Conservation (phyloP, 176 grass and related monocot genomes). For the Triticum timopheevii region DNA sequence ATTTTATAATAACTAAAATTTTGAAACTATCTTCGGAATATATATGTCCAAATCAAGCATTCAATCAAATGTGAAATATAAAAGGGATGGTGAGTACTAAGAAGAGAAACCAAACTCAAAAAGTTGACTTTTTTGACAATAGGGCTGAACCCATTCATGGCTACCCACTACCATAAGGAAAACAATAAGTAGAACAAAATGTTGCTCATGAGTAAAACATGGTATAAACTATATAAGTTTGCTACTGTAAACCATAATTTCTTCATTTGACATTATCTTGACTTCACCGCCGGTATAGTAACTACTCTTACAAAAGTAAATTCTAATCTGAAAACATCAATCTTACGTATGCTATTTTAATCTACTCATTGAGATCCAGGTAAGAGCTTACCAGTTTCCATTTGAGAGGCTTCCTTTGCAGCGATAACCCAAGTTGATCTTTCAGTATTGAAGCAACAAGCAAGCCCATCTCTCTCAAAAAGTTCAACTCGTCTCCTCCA, state of each 20-base stretch:
- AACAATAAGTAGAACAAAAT: not conserved
- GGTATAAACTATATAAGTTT: not conserved
- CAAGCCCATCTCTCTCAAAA: not conserved
- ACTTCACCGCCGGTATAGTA: not conserved
- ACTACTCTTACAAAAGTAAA: not conserved
- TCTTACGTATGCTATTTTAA: not conserved
- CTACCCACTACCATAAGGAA: not conserved
- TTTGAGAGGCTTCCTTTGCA: not conserved
- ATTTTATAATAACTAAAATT: too few relatives aligned
- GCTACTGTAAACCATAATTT: not conserved
- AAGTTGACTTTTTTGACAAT: not conserved
- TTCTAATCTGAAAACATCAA: not conserved
- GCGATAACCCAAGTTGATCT: not conserved
- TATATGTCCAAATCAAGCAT: too few relatives aligned
- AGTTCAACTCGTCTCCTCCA: not conserved
- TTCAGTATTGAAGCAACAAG: not conserved
- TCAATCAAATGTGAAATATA: too few relatives aligned
- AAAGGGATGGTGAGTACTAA: too few relatives aligned
- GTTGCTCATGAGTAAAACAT: too few relatives aligned
- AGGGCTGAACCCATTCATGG: not conserved
- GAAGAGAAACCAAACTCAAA: too few relatives aligned
- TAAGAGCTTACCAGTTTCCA: conserved; percentile 17
- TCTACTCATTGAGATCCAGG: not conserved
- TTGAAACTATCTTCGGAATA: too few relatives aligned
- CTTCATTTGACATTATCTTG: not conserved